Evolutionary conservation across 768 basidiomycete genomes (phyloP), one percentile per base, ranked within the genome.

Genomic region (Pulveroboletus sp.): DNA sequence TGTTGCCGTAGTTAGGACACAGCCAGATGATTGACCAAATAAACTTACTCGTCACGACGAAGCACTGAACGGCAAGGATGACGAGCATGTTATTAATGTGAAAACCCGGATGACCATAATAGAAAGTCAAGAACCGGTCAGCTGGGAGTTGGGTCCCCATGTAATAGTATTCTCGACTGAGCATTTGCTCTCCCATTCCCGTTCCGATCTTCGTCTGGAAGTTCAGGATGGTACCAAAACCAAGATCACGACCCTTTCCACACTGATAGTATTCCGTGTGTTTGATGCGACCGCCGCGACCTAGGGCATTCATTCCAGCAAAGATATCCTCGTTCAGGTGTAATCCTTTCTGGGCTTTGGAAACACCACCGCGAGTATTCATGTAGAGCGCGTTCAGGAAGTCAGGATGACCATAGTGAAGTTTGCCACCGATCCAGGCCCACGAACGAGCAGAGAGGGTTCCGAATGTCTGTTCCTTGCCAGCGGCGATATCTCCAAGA

Each of bases 141-240:
- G 98, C 86, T 33, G 96, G 94, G 46, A 99, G 80, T 66, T 98
- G 96, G 21, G 96, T 99, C 27, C 96, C 96, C 55, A 99, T 72
- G 63, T 98, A 98, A 71, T 99, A 99, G 69, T 99, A 98, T 71
- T 98, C 96, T 55, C 96, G 83, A 72, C 93, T 96, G 62, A 99
- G 80, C 91, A 98, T 92, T 71, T 99, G 96, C 68, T 99, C 96
- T 33, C 96, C 96, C 96, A 99, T 99, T 69, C 96, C 96, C n/a
- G 94, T 98, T 11, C 96, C 95, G 61, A 99, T 94, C 81, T 99
- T 99, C 49, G 96, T 99, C 78, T 93, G 89, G 87, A 99, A 99
- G 71, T 99, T 99, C 61, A 99, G 73, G 63, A 98, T 98, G 18
- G 96, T 99, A 30, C 95, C 95, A 69, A 99, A 98, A 24, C 96